Conservation (phyloP, 306 rosid species). For the Pterocarpus macrocarpus region DNA sequence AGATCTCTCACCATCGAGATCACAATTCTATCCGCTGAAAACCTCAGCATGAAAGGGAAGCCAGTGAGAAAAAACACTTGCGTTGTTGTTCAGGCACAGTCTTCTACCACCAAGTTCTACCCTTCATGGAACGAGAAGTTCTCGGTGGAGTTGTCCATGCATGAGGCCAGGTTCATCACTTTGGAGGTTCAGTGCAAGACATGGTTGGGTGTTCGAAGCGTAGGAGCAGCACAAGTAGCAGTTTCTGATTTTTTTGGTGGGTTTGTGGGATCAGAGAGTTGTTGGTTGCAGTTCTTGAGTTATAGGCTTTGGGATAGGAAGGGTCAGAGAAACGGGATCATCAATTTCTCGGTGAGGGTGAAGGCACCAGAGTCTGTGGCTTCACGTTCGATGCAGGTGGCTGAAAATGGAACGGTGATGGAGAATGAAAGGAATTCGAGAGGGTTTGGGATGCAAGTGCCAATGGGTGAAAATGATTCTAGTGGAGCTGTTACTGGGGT, state of each 20-base stretch:
- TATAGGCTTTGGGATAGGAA: slow-evolving; percentile 55
- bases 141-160: slow-evolving; percentile 48
- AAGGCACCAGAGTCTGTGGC: slow-evolving; percentile 5
- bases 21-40: slow-evolving; percentile 56
- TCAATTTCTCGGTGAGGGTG: slow-evolving; percentile 59
- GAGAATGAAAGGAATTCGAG: no score
- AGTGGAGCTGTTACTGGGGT: slow-evolving; percentile 56
- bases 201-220: slow-evolving; percentile 24
- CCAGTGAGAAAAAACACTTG: slow-evolving; percentile 43
- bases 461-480: neutral
- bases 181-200: slow-evolving; percentile 56
- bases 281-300: slow-evolving; percentile 4
- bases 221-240: slow-evolving; percentile 52
- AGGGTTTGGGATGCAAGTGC: no score
- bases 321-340: slow-evolving; percentile 61
- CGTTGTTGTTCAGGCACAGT: slow-evolving; percentile 44
- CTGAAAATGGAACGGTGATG: no score
- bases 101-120: neutral
- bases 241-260: slow-evolving; percentile 53
- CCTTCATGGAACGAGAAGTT: slow-evolving; percentile 59
- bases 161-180: slow-evolving; percentile 26
- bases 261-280: slow-evolving; percentile 48
- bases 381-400: no score
- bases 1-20: slow-evolving; percentile 46
- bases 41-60: slow-evolving; percentile 45